These are phyloP conservation scores for Arthrobotrys sinensis DNA, from an alignment of 2,329 filamentous ascomycete genomes.

Conservation along the genomic window DNA sequence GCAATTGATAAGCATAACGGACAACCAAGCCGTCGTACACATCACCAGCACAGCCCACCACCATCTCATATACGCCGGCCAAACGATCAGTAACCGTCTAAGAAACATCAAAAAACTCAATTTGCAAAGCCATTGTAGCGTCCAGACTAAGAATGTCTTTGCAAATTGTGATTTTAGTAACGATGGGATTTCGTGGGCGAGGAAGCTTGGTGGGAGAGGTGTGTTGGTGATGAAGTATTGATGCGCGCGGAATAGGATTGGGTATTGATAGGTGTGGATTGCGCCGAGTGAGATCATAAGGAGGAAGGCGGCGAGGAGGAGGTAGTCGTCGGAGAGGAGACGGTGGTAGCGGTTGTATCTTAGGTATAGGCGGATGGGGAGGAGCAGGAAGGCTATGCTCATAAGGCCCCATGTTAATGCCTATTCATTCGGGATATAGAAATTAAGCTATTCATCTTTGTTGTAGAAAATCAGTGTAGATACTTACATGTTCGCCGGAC, in stretches of 20 bases:
- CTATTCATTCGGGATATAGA: not conserved
- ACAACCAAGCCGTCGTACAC: constrained; percentile 14
- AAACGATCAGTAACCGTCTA: constrained; percentile 29
- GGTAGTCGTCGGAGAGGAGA: constrained; percentile 41
- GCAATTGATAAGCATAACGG: constrained; percentile 28
- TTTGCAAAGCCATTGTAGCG: constrained; percentile 28
- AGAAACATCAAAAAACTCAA: constrained; percentile 38
- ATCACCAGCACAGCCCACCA: constrained; percentile 37
- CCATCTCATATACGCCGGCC: constrained; percentile 47
- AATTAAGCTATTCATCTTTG: too few species aligned
- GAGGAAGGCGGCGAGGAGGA: constrained; percentile 32
- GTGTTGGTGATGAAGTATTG: constrained; percentile 20
- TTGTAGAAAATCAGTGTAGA: too few species aligned
- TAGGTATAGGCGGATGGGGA: constrained; percentile 32
- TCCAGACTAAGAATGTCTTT: constrained; percentile 37
- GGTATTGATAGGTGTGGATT: constrained; percentile 44
- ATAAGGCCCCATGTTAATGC: constrained; percentile 43
- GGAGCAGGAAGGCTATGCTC: constrained; percentile 35
- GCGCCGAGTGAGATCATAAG: constrained; percentile 30
- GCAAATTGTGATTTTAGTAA: constrained; percentile 36
- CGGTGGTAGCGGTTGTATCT: constrained; percentile 26
- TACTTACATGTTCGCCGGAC: constrained; percentile 37
- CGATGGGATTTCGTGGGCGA: constrained; percentile 29
- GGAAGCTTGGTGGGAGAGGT: constrained; percentile 20
- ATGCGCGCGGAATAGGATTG: constrained; percentile 36